Conservation (phyloP, 495 filamentous ascomycete genomes). For the Aspergillus affinis region DNA sequence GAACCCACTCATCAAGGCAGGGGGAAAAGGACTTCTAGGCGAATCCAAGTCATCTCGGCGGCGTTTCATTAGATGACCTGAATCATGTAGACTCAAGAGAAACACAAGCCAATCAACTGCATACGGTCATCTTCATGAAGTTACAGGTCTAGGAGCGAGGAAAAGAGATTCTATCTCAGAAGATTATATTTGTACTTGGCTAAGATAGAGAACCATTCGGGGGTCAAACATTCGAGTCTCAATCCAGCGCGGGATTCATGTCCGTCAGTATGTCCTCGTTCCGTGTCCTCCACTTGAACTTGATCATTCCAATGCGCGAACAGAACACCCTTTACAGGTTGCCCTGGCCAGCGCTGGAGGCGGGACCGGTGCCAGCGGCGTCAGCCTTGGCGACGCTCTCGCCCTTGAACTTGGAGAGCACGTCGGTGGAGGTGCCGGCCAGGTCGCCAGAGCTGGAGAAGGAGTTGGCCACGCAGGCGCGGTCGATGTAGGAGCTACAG, state of each 20-base stretch:
- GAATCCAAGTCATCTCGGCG: too few species aligned
- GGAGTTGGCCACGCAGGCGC: conserved; percentile 42
- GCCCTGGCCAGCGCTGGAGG: conserved; percentile 1
- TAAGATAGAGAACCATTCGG: background rate
- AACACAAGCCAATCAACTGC: too few species aligned
- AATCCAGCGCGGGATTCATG: background rate
- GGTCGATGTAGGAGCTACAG: conserved; percentile 35
- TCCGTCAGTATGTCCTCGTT: background rate
- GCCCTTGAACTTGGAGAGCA: conserved; percentile 31
- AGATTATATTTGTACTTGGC: background rate
- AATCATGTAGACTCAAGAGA: too few species aligned
- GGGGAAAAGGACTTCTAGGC: too few species aligned
- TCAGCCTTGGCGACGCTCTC: conserved; percentile 4
- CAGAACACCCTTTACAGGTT: background rate
- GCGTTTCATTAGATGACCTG: too few species aligned
- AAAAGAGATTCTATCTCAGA: background rate
- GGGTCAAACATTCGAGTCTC: background rate
- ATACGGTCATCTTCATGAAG: too few species aligned
- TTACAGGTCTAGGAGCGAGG: too few species aligned
- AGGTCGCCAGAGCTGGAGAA: conserved; percentile 36
- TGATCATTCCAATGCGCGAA: too few species aligned
- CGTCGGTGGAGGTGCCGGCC: conserved; percentile 8
- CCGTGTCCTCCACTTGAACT: background rate
- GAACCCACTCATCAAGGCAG: too few species aligned
- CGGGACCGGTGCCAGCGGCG: background rate